Evolutionary conservation across 306 rosid species (phyloP).

Genomic region (Acmispon strigosus): DNA sequence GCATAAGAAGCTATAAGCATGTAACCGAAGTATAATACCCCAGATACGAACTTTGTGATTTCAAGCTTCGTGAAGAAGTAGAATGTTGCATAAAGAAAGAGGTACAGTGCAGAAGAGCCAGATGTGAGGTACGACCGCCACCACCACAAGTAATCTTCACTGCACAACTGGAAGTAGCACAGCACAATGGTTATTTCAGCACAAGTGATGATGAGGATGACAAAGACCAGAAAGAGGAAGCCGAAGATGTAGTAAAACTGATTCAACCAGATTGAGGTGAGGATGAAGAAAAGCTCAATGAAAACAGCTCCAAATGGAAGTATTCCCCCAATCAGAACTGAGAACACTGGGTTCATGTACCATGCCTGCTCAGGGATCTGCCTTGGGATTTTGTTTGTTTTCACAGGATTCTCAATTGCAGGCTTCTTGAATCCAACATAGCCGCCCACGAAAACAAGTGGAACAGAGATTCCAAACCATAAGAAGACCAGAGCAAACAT

Average conservation of each 20-base stretch:
- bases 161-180: slow-evolving; percentile 98
- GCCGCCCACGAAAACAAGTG: slow-evolving; percentile 88
- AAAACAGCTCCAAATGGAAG: slow-evolving; percentile 97
- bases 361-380: slow-evolving; percentile 98
- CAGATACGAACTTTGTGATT: slow-evolving; percentile 92
- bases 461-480: slow-evolving; percentile 99
- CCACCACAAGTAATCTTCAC: slow-evolving; percentile 98
- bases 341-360: slow-evolving; percentile 94
- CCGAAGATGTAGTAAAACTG: slow-evolving; percentile 98
- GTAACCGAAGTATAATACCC: slow-evolving; percentile 80
- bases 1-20: slow-evolving; percentile 94
- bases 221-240: slow-evolving; percentile 87
- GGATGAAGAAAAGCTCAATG: slow-evolving; percentile 95
- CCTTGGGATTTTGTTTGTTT: slow-evolving; percentile 96
- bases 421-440: slow-evolving; percentile 93
- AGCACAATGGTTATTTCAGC: slow-evolving; percentile 92
- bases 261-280: slow-evolving; percentile 97
- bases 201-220: slow-evolving; percentile 80
- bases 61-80: slow-evolving; percentile 99
- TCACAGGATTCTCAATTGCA: slow-evolving; percentile 90
- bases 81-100: slow-evolving; percentile 89
- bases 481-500: slow-evolving; percentile 94
- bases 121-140: slow-evolving; percentile 96
- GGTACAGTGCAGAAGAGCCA: slow-evolving; percentile 88
- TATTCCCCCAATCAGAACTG: slow-evolving; percentile 87